phyloP scores from a whole-genome alignment of 2,329 filamentous ascomycete species.

The Rhexocercosporidium sp. region DNA sequence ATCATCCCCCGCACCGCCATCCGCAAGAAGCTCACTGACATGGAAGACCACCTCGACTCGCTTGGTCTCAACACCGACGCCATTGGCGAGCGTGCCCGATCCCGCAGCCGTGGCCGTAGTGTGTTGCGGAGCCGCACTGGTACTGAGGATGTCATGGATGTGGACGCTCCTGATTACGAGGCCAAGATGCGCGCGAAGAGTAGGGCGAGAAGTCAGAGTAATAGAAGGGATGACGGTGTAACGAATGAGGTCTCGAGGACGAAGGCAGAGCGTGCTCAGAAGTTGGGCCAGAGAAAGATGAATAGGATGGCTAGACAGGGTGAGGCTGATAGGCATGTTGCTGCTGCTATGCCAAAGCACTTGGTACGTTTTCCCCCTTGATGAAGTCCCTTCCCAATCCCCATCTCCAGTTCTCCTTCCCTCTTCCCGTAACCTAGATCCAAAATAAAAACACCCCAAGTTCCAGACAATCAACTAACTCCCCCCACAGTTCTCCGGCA shows the following conservation, averaged over 20 bases:
- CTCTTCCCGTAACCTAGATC: not conserved
- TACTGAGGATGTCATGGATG: conserved; percentile 77
- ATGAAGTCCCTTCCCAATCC: not conserved
- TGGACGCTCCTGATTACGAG: conserved; percentile 62
- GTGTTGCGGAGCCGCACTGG: conserved; percentile 65
- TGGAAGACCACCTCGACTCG: conserved; percentile 83
- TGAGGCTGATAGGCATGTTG: conserved; percentile 91
- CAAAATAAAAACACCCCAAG: not conserved
- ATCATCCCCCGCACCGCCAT: conserved; percentile 84
- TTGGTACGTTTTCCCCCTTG: conserved; percentile 66
- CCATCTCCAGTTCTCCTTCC: not conserved
- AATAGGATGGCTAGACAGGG: conserved; percentile 97
- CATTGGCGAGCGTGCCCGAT: conserved; percentile 74
- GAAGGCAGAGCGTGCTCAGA: conserved; percentile 86
- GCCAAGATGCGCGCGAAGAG: conserved; percentile 73
- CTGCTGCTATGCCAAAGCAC: conserved; percentile 84
- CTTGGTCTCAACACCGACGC: conserved; percentile 84
- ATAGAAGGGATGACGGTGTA: conserved; percentile 80
- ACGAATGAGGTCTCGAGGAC: conserved; percentile 66
- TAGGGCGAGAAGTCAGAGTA: conserved; percentile 68
- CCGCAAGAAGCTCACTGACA: conserved; percentile 82
- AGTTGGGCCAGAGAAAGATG: conserved; percentile 96
- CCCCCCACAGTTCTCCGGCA: conserved; percentile 74
- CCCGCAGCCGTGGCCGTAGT: conserved; percentile 73
- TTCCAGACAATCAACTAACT: conserved; percentile 36